A percentile compares a stretch with the other conserved stretches of the same genome.
Evolutionary conservation across 768 basidiomycete species (phyloP).

Genomic region (Lentinula raphanica): DNA sequence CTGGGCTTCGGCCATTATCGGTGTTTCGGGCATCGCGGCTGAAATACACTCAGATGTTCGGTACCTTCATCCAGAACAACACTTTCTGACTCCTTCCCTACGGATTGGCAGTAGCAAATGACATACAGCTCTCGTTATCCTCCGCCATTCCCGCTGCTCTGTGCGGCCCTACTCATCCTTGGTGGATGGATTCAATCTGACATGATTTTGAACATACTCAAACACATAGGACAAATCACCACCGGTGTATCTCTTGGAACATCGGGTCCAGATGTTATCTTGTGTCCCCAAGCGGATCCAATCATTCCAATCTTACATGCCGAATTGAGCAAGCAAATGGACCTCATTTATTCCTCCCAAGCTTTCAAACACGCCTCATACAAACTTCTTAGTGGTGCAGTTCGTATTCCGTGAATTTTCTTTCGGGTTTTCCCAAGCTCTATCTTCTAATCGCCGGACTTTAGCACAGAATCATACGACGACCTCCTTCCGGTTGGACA

Average conservation of each 20-base stretch:
- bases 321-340: not conserved
- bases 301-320: constrained; percentile 18
- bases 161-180: not conserved
- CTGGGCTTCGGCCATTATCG: not conserved
- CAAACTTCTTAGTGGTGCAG: constrained; percentile 19
- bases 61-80: not conserved
- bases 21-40: not conserved
- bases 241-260: not conserved
- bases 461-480: constrained; percentile 49
- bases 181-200: not conserved
- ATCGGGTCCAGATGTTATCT: not conserved
- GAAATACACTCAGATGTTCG: too few relatives aligned
- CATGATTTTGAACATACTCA: not conserved
- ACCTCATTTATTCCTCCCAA: constrained; percentile 3
- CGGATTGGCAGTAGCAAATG: not conserved
- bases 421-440: not conserved
- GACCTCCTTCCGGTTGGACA: constrained; percentile 40
- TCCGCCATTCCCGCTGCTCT: not conserved
- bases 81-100: too few relatives aligned
- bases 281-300: constrained; percentile 20
- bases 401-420: constrained; percentile 13
- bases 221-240: too few relatives aligned
- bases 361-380: constrained; percentile 14
- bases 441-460: not conserved
- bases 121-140: not conserved